Evolutionary conservation across 495 filamentous ascomycete species (phyloP).

Genomic region (Penicillium parvum): DNA sequence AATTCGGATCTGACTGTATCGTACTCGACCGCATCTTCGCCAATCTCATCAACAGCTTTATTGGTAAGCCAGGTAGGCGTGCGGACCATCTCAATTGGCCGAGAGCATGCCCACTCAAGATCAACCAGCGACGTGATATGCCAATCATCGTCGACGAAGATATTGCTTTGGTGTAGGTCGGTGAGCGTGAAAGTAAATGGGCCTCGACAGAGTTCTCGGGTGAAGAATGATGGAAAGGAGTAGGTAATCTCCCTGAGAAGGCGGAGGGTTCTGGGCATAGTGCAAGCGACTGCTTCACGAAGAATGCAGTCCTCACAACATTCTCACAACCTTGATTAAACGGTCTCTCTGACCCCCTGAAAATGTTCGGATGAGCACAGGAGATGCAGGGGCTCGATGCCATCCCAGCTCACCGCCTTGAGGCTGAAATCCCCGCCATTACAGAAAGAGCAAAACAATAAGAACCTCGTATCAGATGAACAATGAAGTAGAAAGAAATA

Average conservation of each 20-base stretch:
- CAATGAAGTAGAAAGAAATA: too few species aligned
- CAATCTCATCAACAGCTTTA: conserved; percentile 21
- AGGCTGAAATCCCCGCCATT: too few species aligned
- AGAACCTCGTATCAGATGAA: too few species aligned
- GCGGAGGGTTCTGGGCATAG: background rate
- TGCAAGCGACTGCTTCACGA: background rate
- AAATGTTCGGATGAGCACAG: too few species aligned
- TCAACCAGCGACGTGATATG: conserved; percentile 32
- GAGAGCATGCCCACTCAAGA: conserved; percentile 37
- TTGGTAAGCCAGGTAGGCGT: conserved; percentile 33
- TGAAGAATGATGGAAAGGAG: conserved; percentile 11
- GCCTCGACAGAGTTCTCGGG: conserved; percentile 25
- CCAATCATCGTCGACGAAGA: conserved; percentile 33
- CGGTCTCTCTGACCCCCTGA: too few species aligned
- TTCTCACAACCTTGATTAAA: too few species aligned
- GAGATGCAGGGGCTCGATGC: too few species aligned
- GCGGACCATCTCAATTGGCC: conserved; percentile 29
- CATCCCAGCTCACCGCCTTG: too few species aligned
- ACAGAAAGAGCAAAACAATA: background rate
- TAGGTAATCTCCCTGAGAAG: conserved; percentile 19
- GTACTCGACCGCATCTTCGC: conserved; percentile 10
- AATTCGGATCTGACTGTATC: conserved; percentile 3
- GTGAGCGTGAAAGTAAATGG: conserved; percentile 24
- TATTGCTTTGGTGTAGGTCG: conserved; percentile 33
- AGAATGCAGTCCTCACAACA: too few species aligned